phyloP scores from a whole-genome alignment of 371 early-diverging fungal genomes.

The Mortierella sp. region DNA sequence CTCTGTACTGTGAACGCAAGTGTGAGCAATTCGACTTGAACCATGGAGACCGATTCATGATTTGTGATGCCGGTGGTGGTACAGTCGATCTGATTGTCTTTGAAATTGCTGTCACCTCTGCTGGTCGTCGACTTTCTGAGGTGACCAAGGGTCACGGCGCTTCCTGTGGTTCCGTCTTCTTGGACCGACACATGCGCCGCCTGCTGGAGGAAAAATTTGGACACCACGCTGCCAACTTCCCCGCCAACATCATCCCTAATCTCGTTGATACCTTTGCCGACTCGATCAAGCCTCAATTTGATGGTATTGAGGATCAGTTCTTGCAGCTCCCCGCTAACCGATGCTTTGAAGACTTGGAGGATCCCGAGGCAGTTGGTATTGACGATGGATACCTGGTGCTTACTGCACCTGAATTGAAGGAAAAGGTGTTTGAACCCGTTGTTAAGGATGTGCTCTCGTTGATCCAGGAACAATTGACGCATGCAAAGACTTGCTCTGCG shows the following conservation, averaged over 20 bases:
- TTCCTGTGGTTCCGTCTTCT: conserved; percentile 65
- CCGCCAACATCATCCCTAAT: conserved; percentile 63
- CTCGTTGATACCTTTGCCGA: conserved; percentile 66
- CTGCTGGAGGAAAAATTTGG: conserved; percentile 60
- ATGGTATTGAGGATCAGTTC: conserved; percentile 63
- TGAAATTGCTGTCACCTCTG: conserved; percentile 47
- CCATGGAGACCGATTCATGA: conserved; percentile 61
- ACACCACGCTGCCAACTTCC: conserved; percentile 60
- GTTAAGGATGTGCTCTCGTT: conserved; percentile 59
- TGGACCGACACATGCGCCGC: conserved; percentile 68
- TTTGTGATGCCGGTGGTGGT: conserved; percentile 69
- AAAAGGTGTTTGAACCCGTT: conserved; percentile 68
- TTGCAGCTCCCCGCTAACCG: conserved; percentile 61
- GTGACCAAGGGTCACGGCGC: conserved; percentile 69
- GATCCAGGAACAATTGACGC: conserved; percentile 56
- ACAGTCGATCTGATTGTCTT: conserved; percentile 69
- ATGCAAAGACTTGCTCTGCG: conserved; percentile 43
- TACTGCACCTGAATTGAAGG: conserved; percentile 58
- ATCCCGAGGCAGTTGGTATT: conserved; percentile 63
- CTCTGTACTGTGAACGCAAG: conserved; percentile 64
- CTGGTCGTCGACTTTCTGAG: conserved; percentile 58
- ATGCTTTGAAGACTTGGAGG: conserved; percentile 60
- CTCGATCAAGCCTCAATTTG: conserved; percentile 64
- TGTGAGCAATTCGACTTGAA: conserved; percentile 60
- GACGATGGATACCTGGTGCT: conserved; percentile 64